Percentiles rank a stretch among this genome's conserved stretches.
Evolutionary conservation across 2,329 filamentous ascomycete genomes (phyloP).

Genomic region (Pseudohalonectria lignicola): DNA sequence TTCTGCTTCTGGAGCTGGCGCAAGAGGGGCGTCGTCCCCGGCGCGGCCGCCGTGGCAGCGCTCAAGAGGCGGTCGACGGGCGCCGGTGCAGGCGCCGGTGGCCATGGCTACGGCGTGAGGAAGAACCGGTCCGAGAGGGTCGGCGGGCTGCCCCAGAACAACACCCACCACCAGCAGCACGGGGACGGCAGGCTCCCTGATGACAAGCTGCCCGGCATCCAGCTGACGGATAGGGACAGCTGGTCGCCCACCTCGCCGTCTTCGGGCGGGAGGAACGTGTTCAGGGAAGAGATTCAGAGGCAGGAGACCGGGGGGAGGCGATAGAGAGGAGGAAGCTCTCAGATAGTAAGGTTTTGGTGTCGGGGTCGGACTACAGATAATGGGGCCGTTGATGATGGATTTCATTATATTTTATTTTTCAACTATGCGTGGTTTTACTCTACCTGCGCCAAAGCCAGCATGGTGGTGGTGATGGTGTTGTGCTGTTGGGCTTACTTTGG

Average conservation of each 20-base stretch:
- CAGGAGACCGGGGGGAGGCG: conserved; percentile 12
- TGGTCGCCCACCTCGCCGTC: conserved; percentile 14
- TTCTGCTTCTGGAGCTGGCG: conserved; percentile 15
- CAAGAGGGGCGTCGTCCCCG: conserved; percentile 11
- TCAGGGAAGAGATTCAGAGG: conserved; percentile 23
- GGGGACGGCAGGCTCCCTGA: conserved; percentile 2
- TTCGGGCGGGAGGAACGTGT: conserved; percentile 17
- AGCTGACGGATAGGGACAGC: conserved; percentile 18
- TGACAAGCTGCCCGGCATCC: conserved; percentile 10
- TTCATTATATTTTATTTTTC: no score
- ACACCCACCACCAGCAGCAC: not conserved
- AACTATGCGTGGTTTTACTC: no score
- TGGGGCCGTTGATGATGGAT: no score
- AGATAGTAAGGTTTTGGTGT: no score
- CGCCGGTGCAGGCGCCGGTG: not conserved
- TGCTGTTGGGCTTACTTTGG: no score
- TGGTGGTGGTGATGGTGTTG: no score
- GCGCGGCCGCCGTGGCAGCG: conserved; percentile 1
- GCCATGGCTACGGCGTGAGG: conserved; percentile 14
- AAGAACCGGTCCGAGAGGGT: conserved; percentile 13
- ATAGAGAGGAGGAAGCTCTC: no score
- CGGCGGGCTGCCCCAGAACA: no score
- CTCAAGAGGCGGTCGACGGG: conserved; percentile 7
- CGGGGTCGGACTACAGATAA: no score
- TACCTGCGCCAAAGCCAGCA: no score